These are phyloP conservation scores for Corylus avellana DNA, from an alignment of 306 rosid genomes.

Conservation along the genomic window DNA sequence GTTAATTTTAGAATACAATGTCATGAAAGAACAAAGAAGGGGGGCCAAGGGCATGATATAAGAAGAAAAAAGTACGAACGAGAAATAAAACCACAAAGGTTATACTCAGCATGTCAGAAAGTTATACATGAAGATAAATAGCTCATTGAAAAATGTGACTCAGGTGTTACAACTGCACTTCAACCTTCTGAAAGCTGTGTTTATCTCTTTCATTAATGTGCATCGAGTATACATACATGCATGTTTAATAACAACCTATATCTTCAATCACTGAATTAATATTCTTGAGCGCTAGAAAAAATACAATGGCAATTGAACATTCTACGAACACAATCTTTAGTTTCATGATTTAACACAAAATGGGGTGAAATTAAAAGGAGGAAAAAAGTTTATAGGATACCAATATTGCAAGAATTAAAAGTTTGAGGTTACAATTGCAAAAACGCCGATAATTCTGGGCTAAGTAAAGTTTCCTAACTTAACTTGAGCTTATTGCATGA, in stretches of 20 bases:
- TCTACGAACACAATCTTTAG: neutral
- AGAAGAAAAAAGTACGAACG: conserved; percentile 13
- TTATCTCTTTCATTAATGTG: neutral
- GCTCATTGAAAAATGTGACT: neutral
- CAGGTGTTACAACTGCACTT: conserved; percentile 5
- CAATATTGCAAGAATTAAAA: too few relatives aligned
- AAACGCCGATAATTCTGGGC: too few relatives aligned
- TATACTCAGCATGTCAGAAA: conserved; percentile 1
- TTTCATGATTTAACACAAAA: neutral
- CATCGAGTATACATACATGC: neutral
- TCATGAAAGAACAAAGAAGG: conserved; percentile 6
- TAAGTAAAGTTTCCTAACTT: too few relatives aligned
- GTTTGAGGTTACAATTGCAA: too few relatives aligned
- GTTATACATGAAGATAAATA: neutral
- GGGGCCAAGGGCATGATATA: neutral
- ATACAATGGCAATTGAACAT: neutral
- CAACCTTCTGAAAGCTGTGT: conserved; percentile 9
- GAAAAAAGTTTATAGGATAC: too few relatives aligned
- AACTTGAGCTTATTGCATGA: conserved; percentile 4
- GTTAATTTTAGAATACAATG: conserved; percentile 28
- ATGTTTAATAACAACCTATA: neutral
- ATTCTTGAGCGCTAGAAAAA: neutral
- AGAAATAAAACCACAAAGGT: conserved; percentile 1
- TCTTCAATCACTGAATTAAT: neutral
- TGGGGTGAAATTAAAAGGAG: too few relatives aligned